Base-by-base conservation (phyloP, 2,329 filamentous ascomycete genomes). In the Exophiala bonariae region DNA sequence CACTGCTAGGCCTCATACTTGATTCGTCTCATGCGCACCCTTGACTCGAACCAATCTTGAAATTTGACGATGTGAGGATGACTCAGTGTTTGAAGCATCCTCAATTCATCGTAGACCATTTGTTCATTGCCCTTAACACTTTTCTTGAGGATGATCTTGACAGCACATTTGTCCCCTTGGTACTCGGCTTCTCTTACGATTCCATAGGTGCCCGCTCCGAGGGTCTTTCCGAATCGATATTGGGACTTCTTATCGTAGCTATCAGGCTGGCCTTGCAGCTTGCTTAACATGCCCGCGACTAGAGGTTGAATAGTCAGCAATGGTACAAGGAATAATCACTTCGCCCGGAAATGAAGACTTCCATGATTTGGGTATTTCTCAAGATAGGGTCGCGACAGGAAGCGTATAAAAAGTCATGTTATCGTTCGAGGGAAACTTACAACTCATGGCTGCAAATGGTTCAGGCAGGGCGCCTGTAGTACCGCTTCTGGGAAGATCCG, bases 101-200 rank as follows among this genome's bases (percentile, higher is more conserved):
- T 81, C 61, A 99, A 79, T 75, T 99, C 93, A 68, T 99, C 93
- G 68, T 95, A 93, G 32, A 99, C 93, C 93, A 99, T 99, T 68
- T 86, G 83, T 76, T 99, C 93, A 63, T 97, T 97, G 57, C 91
- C 92, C 69, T 91, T 95, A 66, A 99, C 92, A 71, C 96, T 97
- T 77, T 96, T 96, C 81, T 99, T 99, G 64, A 97, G 77, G 69
- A 99, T 99, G 68, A 99, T 97, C 79, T 99, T 99, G 71, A 99
- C 82, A 32, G 93, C 93, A 52, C 95, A 91, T 77, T 96, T 87
- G 67, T 89, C 89, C 16, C 80, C 79, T 33, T 86, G 82, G 59
- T 88, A 81, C 53, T 96, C 90, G 51, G 93, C 93, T 73, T 99
- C 93, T 61, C 93, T 84, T 63, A 99, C 93, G 63, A 99, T 95